These are phyloP conservation scores for Quercus agrifolia DNA, from an alignment of 306 rosid genomes.

Conservation along the genomic window DNA sequence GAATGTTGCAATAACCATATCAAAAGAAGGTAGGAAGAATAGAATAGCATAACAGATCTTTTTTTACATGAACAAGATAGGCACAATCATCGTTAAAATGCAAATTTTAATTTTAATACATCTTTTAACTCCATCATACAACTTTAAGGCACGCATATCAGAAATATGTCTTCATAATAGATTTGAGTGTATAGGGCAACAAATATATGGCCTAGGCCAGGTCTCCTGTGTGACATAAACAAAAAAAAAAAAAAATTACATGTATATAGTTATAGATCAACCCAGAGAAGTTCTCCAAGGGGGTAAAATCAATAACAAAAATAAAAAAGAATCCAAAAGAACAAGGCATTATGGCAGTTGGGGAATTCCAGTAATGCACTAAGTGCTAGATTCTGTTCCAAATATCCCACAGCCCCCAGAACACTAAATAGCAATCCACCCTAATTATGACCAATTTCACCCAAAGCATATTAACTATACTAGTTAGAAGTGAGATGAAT, in stretches of 20 bases:
- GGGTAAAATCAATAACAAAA: not conserved
- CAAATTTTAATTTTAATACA: not conserved
- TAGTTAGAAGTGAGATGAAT: not conserved
- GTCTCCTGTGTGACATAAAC: not conserved
- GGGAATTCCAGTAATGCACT: not conserved
- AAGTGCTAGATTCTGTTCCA: not conserved
- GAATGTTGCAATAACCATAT: not conserved
- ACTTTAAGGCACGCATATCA: not conserved
- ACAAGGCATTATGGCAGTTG: not conserved
- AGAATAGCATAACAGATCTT: not conserved
- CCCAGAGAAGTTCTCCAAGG: not conserved
- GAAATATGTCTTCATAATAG: not conserved
- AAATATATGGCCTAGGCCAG: not conserved
- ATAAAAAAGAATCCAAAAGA: not conserved
- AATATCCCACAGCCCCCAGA: not conserved
- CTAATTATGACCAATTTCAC: not conserved
- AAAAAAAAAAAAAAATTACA: not conserved
- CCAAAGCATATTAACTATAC: not conserved
- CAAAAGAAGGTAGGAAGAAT: not conserved
- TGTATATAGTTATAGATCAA: not conserved
- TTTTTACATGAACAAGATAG: not conserved
- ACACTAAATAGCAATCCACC: not conserved
- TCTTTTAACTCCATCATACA: not conserved
- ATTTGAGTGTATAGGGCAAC: not conserved
- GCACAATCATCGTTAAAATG: not conserved